Evolutionary conservation across 805 yeast species (phyloP).

Genomic region (Candida alai): DNA sequence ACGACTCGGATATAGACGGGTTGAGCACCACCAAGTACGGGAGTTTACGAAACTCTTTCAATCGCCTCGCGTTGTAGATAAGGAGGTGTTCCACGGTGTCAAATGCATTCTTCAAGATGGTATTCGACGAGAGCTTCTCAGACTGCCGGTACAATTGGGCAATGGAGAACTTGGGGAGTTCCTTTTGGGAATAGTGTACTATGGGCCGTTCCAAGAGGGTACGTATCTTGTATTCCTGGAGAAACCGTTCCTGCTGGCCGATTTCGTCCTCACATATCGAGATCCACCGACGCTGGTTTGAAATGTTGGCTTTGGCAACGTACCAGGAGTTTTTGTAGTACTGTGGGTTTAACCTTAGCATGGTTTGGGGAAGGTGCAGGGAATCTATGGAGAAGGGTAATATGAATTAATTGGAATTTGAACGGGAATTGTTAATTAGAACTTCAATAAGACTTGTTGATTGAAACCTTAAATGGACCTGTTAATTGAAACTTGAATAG

Average conservation of each 20-base stretch:
- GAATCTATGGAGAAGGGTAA: too few relatives aligned
- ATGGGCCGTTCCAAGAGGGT: constrained; percentile 58
- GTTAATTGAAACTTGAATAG: too few relatives aligned
- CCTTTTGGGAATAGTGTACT: constrained; percentile 49
- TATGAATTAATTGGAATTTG: too few relatives aligned
- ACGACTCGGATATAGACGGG: constrained; percentile 79
- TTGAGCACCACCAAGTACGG: constrained; percentile 85
- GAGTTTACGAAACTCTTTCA: constrained; percentile 63
- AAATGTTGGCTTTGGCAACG: too few relatives aligned
- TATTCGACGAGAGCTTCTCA: constrained; percentile 33
- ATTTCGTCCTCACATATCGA: constrained; percentile 3
- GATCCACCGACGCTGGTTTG: not conserved
- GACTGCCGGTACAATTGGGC: constrained; percentile 45
- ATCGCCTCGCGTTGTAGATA: constrained; percentile 64
- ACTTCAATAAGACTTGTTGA: too few relatives aligned
- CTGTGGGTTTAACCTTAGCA: too few relatives aligned
- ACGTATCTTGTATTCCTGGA: constrained; percentile 53
- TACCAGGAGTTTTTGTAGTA: too few relatives aligned
- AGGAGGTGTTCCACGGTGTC: constrained; percentile 56
- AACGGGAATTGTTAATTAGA: too few relatives aligned
- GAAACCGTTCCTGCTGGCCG: constrained; percentile 33
- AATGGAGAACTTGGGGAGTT: constrained; percentile 51
- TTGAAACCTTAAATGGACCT: too few relatives aligned
- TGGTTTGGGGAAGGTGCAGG: too few relatives aligned
- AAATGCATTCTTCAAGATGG: constrained; percentile 42